A percentile compares a stretch with the other conserved stretches of the same genome.
phyloP scores from a whole-genome alignment of 2,329 filamentous ascomycete genomes.

The Orbilia oligospora region DNA sequence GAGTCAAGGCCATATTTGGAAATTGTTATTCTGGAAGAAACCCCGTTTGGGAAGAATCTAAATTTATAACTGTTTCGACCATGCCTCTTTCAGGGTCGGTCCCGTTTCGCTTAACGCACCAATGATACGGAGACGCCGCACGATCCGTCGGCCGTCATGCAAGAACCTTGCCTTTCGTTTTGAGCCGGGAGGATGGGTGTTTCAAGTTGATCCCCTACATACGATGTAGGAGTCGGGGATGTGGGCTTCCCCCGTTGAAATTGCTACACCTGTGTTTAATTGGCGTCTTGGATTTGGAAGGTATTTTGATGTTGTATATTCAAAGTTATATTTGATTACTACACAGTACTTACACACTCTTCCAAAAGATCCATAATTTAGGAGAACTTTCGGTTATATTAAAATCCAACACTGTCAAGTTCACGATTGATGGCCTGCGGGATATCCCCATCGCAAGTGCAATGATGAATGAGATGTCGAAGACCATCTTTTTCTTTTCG shows the following conservation, averaged over 20 bases:
- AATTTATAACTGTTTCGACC: slow-evolving; percentile 52
- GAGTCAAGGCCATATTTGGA: slow-evolving; percentile 3
- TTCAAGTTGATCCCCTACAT: slow-evolving; percentile 42
- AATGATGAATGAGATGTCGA: slow-evolving; percentile 43
- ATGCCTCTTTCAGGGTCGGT: slow-evolving; percentile 53
- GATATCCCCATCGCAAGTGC: slow-evolving; percentile 38
- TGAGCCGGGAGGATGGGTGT: slow-evolving; percentile 51
- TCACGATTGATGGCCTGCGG: not conserved
- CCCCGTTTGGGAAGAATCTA: slow-evolving; percentile 47
- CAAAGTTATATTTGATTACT: not conserved
- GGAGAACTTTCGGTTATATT: not conserved
- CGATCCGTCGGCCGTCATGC: slow-evolving; percentile 56
- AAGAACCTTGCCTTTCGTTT: slow-evolving; percentile 59
- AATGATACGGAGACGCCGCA: slow-evolving; percentile 55
- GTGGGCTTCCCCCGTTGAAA: slow-evolving; percentile 40
- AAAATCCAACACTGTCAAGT: not conserved
- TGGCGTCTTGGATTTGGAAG: slow-evolving; percentile 24
- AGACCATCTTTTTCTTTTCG: slow-evolving; percentile 18
- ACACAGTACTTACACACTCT: not conserved
- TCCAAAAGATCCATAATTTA: not conserved
- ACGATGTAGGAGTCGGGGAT: slow-evolving; percentile 33
- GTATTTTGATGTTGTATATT: not conserved
- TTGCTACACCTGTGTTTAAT: slow-evolving; percentile 45
- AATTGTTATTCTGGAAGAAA: slow-evolving; percentile 24
- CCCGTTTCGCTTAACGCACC: slow-evolving; percentile 61